A percentile compares a stretch with the other conserved stretches of the same genome.
Evolutionary conservation across 2,329 filamentous ascomycete genomes (phyloP).

Genomic region (Phoma sp.): DNA sequence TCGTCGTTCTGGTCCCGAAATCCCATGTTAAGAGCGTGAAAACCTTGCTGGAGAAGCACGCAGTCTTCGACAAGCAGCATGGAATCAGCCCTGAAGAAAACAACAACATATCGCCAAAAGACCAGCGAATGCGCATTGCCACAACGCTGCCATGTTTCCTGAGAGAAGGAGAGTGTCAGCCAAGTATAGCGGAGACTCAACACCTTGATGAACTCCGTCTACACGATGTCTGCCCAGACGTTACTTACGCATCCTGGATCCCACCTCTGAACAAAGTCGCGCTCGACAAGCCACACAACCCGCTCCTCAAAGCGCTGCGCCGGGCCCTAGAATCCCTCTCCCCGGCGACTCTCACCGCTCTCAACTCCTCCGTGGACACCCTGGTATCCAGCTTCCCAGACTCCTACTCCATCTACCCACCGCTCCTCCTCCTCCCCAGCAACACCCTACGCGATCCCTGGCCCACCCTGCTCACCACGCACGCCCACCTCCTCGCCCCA

Average conservation of each 20-base stretch:
- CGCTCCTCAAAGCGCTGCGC: constrained; percentile 30
- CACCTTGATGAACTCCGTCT: constrained; percentile 17
- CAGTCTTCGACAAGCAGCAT: constrained; percentile 32
- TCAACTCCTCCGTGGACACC: constrained; percentile 19
- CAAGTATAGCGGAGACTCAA: background rate
- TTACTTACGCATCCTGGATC: constrained; percentile 18
- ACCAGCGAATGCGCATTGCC: constrained; percentile 27
- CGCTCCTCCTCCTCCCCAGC: constrained; percentile 62
- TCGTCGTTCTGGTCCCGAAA: constrained; percentile 34
- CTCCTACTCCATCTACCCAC: constrained; percentile 62
- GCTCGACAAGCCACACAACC: constrained; percentile 20
- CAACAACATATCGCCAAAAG: background rate
- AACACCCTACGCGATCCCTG: background rate
- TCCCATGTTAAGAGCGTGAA: constrained; percentile 49
- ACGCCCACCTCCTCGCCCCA: constrained; percentile 28
- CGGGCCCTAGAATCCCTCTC: constrained; percentile 24
- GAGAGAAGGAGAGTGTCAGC: background rate
- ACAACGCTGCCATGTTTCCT: constrained; percentile 20
- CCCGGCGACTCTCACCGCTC: constrained; percentile 12
- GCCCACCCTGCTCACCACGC: constrained; percentile 30
- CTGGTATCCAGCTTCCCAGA: constrained; percentile 40
- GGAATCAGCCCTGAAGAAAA: constrained; percentile 35
- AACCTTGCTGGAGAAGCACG: constrained; percentile 40
- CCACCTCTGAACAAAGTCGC: background rate
- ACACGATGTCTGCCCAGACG: constrained; percentile 13